Base-by-base conservation (phyloP, 2,329 filamentous ascomycete species). In the Ophiostoma montium region DNA sequence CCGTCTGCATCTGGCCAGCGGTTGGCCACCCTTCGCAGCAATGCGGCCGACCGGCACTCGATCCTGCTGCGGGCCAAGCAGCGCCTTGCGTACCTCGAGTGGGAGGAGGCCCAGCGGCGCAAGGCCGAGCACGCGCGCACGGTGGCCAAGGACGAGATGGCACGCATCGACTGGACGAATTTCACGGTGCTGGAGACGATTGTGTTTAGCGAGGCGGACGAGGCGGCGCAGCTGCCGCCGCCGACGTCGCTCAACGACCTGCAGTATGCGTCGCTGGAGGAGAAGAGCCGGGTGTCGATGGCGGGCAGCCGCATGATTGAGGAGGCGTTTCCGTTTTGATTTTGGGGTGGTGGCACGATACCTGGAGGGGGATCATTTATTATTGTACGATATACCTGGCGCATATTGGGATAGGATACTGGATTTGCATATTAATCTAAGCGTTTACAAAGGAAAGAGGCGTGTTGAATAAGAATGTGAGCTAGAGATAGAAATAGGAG, bases 161-260 rank as follows among this genome's bases (percentile, higher is more conserved):
- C 84, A 1, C 84, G 92, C 58, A 92, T 98, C 54, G 92, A 98
- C 65, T 98, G 92, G 92, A 86, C 94, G 61, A 90, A 96, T 62
- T 98, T 98, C 59, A 82, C 90, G 32, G 84, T 98, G 18, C 88
- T 95, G 41, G 92, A 95, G 65, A 95, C 89, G 1, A 89, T 98
- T 48, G 73, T 87, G 15, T 98, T 98, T 64, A 88, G 80, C 51
- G 89, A 95, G 57, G 76, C 78, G 35, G 92, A 98, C 63, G 89
- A 95, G 57, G 77, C 85, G 54, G 79, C 81, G 35, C 83, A 92
- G 55, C 79, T 98, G 11, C 89, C 90, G 31, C 84, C 89, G 1
- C 92, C 92, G 1, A 92, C 87, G 4, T 88, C 84, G 5, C 78
- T 95, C 38, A 85, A 86, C 55, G 92, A 98, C 59, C 73, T 98